Percentiles rank a stretch among this genome's conserved stretches.
Evolutionary conservation across 257 asterid species (phyloP).

Genomic region (Salvia splendens): DNA sequence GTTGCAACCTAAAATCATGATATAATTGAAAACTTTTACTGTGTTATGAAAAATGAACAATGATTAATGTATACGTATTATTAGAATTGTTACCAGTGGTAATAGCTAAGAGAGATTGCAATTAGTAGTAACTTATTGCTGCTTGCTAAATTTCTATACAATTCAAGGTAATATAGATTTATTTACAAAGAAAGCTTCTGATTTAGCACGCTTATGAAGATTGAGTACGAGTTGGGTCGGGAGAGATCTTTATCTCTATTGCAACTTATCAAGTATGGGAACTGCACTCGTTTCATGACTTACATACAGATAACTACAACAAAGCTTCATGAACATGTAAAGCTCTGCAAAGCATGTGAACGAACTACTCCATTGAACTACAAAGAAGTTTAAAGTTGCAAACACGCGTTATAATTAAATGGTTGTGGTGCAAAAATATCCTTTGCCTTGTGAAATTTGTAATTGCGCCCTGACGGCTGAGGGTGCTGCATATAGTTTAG

Average conservation of each 20-base stretch:
- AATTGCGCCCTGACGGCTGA: neutral
- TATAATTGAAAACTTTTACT: neutral
- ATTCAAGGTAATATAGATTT: neutral
- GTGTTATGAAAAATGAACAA: neutral
- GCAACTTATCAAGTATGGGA: neutral
- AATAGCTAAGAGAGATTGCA: neutral
- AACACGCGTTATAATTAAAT: neutral
- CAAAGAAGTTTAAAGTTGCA: neutral
- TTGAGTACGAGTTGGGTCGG: constrained; percentile 8
- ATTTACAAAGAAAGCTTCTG: neutral
- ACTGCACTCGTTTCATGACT: constrained; percentile 1
- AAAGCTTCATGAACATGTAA: neutral
- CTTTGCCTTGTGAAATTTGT: neutral
- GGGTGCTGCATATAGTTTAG: neutral
- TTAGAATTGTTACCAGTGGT: neutral
- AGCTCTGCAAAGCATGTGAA: neutral
- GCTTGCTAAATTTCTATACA: neutral
- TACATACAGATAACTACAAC: neutral
- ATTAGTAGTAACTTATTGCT: neutral
- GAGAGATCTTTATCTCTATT: neutral
- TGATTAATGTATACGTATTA: neutral
- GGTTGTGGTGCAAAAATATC: neutral
- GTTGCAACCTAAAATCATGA: no score
- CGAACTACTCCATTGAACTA: neutral
- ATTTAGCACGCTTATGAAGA: neutral